These are phyloP conservation scores for Solanum aculeatissimum DNA, from an alignment of 305 asterid species.

Conservation along the genomic window DNA sequence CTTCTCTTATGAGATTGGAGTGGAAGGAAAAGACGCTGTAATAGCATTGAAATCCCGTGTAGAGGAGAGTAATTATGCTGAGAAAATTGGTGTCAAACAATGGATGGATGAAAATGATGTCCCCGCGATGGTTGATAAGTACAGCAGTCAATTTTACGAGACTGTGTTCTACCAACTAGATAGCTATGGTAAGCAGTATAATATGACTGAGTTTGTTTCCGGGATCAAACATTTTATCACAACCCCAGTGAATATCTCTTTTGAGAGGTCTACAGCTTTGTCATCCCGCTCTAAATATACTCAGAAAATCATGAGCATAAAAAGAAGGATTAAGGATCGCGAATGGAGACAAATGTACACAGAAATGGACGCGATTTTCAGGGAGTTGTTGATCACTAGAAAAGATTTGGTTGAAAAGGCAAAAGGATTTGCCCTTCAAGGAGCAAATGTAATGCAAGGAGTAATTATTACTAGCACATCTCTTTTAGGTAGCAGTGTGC, in stretches of 20 bases:
- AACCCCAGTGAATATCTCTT: slow-evolving; percentile 27
- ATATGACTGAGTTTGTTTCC: slow-evolving; percentile 63
- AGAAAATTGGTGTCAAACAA: slow-evolving; percentile 66
- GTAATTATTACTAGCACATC: slow-evolving; percentile 56
- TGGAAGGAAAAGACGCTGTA: slow-evolving; percentile 91
- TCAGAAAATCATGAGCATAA: slow-evolving; percentile 54
- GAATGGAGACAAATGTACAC: slow-evolving; percentile 64
- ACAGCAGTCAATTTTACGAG: slow-evolving; percentile 56
- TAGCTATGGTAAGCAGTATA: slow-evolving; percentile 66
- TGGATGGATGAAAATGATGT: slow-evolving; percentile 96
- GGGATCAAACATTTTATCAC: slow-evolving; percentile 67
- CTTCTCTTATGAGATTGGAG: slow-evolving; percentile 77
- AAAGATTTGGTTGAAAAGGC: slow-evolving; percentile 77
- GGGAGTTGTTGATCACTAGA: slow-evolving; percentile 53
- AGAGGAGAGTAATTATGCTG: slow-evolving; percentile 76
- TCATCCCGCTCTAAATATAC: slow-evolving; percentile 51
- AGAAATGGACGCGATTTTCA: slow-evolving; percentile 46
- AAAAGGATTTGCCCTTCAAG: slow-evolving; percentile 71
- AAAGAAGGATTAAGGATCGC: slow-evolving; percentile 41
- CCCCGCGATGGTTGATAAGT: slow-evolving; percentile 71
- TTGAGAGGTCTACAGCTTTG: slow-evolving; percentile 38
- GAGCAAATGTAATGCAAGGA: slow-evolving; percentile 64
- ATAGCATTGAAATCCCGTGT: slow-evolving; percentile 65
- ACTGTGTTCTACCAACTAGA: slow-evolving; percentile 78
- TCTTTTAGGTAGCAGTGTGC: slow-evolving; percentile 60